Evolutionary conservation across 257 asterid genomes (phyloP), one percentile per base, ranked within the genome.

Genomic region (Mentha longifolia): DNA sequence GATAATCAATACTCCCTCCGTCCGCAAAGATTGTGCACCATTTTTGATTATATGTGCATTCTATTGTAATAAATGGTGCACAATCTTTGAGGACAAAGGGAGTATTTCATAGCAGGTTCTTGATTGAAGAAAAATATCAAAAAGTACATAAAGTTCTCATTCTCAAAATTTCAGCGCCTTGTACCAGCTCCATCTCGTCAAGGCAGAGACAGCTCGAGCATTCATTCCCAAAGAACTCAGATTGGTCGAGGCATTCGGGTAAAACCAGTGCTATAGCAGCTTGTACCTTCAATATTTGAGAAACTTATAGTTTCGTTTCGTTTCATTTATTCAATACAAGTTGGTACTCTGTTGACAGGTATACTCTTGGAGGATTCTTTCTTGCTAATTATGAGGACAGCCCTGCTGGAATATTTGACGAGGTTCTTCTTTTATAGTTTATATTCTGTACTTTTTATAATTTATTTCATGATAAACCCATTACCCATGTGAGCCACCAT

Each of bases 211-310:
- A 3, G 99, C 99, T 73, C 90, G 97, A 80, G 89, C 92, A 74
- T 85, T 91, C 82, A 79, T 94, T 71, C 99, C 99, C 9, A 92
- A 91, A 70, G 98, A 89, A 68, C 85, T 90, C 87, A 85, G 70
- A 88, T 78, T 94, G 80, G 99, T 91, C 45, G 96, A 91, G 82
- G 99, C 96, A 25, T 94, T 94, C 68, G 99, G 99, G 98, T 94
- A 86, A 63, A 45, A n/a, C 12, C 43, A 20, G 12, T 68, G 51
- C 62, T 75, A 56, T 80, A 33, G 30, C 41, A 56, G 51, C 46
- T 51, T 54, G 28, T 37, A 45, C 12, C 30, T 65, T 46, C 65
- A 41, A 33, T 19, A 50, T 37, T 51, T 67, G 51, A 63, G 63
- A 33, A 28, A 19, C 9, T 68, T 65, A 35, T 64, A 51, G 50